Evolutionary conservation across 2,329 filamentous ascomycete genomes (phyloP), one percentile per base, ranked within the genome.

Genomic region (Fusarium sp.): DNA sequence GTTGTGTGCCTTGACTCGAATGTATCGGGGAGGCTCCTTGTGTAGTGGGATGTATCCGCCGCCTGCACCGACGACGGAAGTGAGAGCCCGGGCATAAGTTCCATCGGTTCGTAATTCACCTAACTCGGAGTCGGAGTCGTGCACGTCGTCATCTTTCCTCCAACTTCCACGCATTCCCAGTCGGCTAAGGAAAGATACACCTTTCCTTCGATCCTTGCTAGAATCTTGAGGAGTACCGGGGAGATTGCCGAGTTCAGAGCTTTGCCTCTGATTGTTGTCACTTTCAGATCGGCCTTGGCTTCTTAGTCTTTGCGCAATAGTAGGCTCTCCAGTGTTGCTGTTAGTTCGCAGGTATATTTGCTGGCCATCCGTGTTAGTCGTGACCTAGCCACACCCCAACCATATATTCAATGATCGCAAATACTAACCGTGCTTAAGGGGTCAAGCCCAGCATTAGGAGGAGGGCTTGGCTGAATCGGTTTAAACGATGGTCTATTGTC

Each of bases 21-120:
- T 96, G 77, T 98, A 98, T 27, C 93, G 90, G 4, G 94, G 94
- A 6, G 95, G 94, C 58, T 94, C 93, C 70, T 96, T 96, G 76
- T 97, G 91, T 67, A 91, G 89, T 10, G 96, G 95, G 59, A 94
- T 93, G 79, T 91, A 98, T 63, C 94, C 91, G 57, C 82, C 83
- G 59, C 82, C 86, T 27, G 88, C 87, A 55, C 88, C 92, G 75
- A 93, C 87, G 53, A 91, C 88, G 64, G 93, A 91, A 40, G 92
- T 92, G 79, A 97, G 95, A 64, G 94, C 90, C 73, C 92, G 88
- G 34, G 94, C 92, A 80, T 97, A 91, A 83, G 91, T 92, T 57
- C 94, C 94, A 78, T 97, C 92, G 32, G 89, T 90, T 70, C 94
- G 88, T 34, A 82, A 80, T 72, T 89, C 87, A 70, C 90, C 91